Percentiles rank a stretch among this genome's conserved stretches.
phyloP scores from a whole-genome alignment of 208 protist genomes.

The Herpetomonas tarakana region DNA sequence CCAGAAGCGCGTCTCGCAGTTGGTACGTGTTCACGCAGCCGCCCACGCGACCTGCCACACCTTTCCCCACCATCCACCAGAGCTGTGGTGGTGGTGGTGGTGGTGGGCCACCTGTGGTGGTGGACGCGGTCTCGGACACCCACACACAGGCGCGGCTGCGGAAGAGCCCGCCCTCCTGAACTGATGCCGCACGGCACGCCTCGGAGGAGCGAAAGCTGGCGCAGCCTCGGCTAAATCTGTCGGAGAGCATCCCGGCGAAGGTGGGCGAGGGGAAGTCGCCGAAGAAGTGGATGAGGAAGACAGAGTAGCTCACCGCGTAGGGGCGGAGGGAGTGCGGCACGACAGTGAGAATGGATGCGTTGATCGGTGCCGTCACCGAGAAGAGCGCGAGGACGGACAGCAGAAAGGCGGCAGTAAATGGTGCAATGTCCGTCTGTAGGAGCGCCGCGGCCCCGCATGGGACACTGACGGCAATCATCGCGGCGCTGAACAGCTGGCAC shows the following conservation, averaged over 20 bases:
- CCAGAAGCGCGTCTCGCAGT: constrained; percentile 62
- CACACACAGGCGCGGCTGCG: constrained; percentile 31
- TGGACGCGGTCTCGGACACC: constrained; percentile 10
- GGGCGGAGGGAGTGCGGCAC: constrained; percentile 62
- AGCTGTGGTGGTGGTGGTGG: too few relatives aligned
- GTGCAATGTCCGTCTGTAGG: constrained; percentile 13
- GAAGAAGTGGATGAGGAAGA: constrained; percentile 85
- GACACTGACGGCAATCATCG: constrained; percentile 46
- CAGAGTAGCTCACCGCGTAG: constrained; percentile 83
- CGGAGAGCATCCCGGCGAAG: constrained; percentile 64
- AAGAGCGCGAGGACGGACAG: constrained; percentile 64
- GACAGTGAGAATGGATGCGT: constrained; percentile 61
- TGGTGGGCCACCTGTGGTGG: background rate
- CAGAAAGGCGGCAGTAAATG: constrained; percentile 39
- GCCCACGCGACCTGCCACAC: constrained; percentile 6
- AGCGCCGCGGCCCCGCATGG: constrained; percentile 48
- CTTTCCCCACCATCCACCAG: too few relatives aligned
- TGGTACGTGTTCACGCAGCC: constrained; percentile 51
- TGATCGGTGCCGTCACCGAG: constrained; percentile 76
- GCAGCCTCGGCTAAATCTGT: constrained; percentile 48
- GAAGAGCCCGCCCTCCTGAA: background rate
- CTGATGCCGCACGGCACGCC: background rate
- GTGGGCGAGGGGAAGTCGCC: constrained; percentile 90
- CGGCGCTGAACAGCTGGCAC: constrained; percentile 49
- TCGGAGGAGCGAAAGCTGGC: background rate